These are phyloP conservation scores for Exidia glandulosa DNA, from an alignment of 768 basidiomycete species.

Conservation along the genomic window DNA sequence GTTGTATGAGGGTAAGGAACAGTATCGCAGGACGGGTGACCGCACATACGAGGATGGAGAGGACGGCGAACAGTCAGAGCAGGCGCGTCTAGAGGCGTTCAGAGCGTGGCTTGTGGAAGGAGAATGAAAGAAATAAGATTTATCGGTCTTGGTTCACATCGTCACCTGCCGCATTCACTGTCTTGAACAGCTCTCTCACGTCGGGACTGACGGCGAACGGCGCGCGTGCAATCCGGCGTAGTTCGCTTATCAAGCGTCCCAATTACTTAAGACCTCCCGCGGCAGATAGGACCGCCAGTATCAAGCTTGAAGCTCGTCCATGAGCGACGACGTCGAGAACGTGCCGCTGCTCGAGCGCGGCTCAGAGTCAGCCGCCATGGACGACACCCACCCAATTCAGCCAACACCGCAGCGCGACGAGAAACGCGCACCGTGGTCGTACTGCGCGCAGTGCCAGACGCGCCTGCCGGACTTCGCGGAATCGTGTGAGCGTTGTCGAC, in stretches of 20 bases:
- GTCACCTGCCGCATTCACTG: no score
- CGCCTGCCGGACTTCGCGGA: background rate
- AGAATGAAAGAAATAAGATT: constrained; percentile 28
- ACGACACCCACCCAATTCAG: background rate
- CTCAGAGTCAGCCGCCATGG: background rate
- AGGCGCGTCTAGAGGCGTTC: constrained; percentile 77
- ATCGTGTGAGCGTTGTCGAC: constrained; percentile 1
- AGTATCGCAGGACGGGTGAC: constrained; percentile 65
- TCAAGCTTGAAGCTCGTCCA: no score
- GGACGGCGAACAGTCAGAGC: constrained; percentile 54
- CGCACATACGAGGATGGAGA: constrained; percentile 46
- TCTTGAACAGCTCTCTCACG: no score
- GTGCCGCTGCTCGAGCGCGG: background rate
- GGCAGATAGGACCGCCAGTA: no score
- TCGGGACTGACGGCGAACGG: no score
- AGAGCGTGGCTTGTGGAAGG: constrained; percentile 80
- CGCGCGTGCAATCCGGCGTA: no score
- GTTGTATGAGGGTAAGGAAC: constrained; percentile 70
- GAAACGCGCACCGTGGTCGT: no score
- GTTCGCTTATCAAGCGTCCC: no score
- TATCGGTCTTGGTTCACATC: no score
- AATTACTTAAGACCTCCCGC: no score
- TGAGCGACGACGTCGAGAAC: background rate
- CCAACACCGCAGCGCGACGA: background rate
- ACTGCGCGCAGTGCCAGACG: no score